These are phyloP conservation scores for Torulaspora franciscae DNA, from an alignment of 805 yeast species.

Conservation along the genomic window DNA sequence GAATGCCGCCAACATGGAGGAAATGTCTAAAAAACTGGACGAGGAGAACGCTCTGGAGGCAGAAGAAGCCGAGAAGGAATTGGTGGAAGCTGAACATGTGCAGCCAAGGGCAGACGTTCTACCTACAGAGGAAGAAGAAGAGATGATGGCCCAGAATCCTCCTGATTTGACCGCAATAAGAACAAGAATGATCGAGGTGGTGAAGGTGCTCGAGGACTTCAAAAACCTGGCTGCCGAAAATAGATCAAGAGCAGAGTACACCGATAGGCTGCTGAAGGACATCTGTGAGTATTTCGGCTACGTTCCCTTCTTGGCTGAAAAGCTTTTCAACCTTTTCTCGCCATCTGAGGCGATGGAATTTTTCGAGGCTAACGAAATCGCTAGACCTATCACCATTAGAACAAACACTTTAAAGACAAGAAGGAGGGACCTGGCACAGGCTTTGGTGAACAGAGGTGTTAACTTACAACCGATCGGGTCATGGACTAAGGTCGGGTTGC, in stretches of 20 bases:
- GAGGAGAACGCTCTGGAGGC: slow-evolving; percentile 55
- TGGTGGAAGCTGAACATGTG: slow-evolving; percentile 50
- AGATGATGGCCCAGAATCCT: slow-evolving; percentile 49
- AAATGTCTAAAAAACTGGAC: slow-evolving; percentile 62
- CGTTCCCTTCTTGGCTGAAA: slow-evolving; percentile 86
- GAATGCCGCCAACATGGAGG: slow-evolving; percentile 81
- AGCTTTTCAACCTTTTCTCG: slow-evolving; percentile 82
- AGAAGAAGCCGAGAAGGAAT: slow-evolving; percentile 55
- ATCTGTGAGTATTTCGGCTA: slow-evolving; percentile 93
- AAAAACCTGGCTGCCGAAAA: slow-evolving; percentile 79
- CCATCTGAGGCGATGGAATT: slow-evolving; percentile 97
- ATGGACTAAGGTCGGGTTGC: slow-evolving; percentile 98
- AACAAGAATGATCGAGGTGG: slow-evolving; percentile 92
- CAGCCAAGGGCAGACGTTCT: slow-evolving; percentile 76
- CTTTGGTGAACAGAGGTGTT: slow-evolving; percentile 92
- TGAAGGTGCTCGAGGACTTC: slow-evolving; percentile 89
- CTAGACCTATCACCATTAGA: slow-evolving; percentile 94
- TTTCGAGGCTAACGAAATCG: slow-evolving; percentile 96
- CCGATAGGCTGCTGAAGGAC: slow-evolving; percentile 72
- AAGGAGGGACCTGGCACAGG: slow-evolving; percentile 93
- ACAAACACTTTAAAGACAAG: slow-evolving; percentile 94
- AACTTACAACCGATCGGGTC: slow-evolving; percentile 94
- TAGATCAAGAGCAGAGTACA: slow-evolving; percentile 77
- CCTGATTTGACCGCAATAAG: slow-evolving; percentile 77
- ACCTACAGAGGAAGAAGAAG: slow-evolving; percentile 66